Base-by-base conservation (phyloP, 306 rosid species). In the Urtica urens region DNA sequence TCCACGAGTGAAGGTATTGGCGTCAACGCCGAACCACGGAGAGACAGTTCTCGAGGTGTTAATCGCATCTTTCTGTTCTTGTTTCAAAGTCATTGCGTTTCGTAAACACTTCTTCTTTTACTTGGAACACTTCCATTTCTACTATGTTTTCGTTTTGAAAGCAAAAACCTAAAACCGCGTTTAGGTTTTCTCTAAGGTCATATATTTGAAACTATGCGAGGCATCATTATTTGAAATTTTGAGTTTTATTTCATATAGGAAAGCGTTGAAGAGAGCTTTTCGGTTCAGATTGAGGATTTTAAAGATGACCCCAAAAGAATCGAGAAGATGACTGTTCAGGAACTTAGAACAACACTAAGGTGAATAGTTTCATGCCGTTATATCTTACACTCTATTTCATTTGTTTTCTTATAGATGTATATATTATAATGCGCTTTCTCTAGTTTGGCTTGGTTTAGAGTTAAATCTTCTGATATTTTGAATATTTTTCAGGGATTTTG, bases 321-420 rank as follows among this genome's bases (percentile, higher is more conserved):
- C 7, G 82, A 81, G 46, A 56, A 52, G 34, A 77, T 90, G 97
- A 90, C 92, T 4, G 76, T 84, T 61, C 78, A 75, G 57, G 82
- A 90, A 70, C 94, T 90, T 46, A 57, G 79, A 56, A 75, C 63
- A 52, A 73, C 69, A 7, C 62, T 90, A 28, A 81, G 85, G 97
- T 90, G 39, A 66, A 49, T 21, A 30, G 34, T 41, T 16, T 23
- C 51, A 51, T 31, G 12, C 20, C 21, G 56, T 21, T 30, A 48
- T 66, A 30, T 30, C 14, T 14, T 54, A 38, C 38, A 9, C 53
- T 22, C 6, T 8, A 23, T 17, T 14, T 22, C 7, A 29, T 24
- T 38, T 33, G 20, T 27, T 10, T 5, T 10, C 31, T 21, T 40
- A 28, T 17, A 17, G 17, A 16, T 6, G 6, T 57, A 20, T 46